Evolutionary conservation across 163 green algal genomes (phyloP), one percentile per base, ranked within the genome.

Genomic region (Scenedesmus sp.): DNA sequence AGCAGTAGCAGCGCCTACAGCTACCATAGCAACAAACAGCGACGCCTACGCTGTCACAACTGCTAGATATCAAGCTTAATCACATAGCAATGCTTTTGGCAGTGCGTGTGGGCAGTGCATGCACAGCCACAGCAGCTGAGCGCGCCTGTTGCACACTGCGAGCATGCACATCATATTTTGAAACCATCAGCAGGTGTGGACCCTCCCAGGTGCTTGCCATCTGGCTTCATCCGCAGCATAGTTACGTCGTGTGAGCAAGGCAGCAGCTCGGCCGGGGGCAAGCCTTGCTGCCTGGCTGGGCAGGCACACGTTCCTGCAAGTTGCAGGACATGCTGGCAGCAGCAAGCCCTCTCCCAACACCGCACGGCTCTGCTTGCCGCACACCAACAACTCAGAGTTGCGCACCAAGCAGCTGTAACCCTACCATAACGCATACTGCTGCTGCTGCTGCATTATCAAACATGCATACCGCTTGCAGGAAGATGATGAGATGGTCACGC

Each of bases 401-500:
- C 34, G 34, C 34, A 46, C 34, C 34, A 46, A 46, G 34, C 34
- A 46, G 34, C 34, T 46, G 34, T 46, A 46, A 46, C 34, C 34
- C 34, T 46, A 46, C 34, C 34, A 46, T 46, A 46, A 46, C 34
- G 34, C 34, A 46, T 34, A 46, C 23, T 52, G 46, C 70, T 15
- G 34, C 23, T 52, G 70, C 23, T 13, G 23, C 70, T 79, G 70
- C 70, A 79, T 52, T 52, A 13, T 52, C 6, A 5, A 5, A 52
- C 23, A 26, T 76, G 16, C 15, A 52, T 1, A 6, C 70, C 52
- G 70, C 70, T 79, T 87, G 74, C 57, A 87, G 34, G 90, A 93
- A 20, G 90, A 93, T 64, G 90, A 87, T n/a, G 34, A 66, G 23
- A 70, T 87, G 5, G 74, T 93, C 56, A 93, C 84, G 5, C 70